A percentile compares a stretch with the other conserved stretches of the same genome.
phyloP scores from a whole-genome alignment of 179 eudicot genomes.

The Beta macrorhiza region DNA sequence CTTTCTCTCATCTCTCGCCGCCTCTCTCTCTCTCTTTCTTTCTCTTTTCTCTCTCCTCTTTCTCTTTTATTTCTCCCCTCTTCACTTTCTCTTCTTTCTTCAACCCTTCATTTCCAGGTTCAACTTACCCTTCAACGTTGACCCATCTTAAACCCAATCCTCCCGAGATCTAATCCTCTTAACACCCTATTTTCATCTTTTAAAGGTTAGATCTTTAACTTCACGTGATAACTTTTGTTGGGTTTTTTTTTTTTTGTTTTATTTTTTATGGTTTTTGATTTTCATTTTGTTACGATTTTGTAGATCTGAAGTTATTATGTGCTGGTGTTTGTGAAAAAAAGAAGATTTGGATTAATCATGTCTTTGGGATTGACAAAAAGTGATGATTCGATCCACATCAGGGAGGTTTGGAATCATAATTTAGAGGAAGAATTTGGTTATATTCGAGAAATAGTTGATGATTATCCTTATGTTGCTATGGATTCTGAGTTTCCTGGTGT shows the following conservation, averaged over 20 bases:
- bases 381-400: conserved; percentile 37
- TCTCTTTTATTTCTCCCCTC: not conserved
- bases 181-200: not conserved
- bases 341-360: not conserved
- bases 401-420: conserved; percentile 45
- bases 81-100: not conserved
- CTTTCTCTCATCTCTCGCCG: conserved; percentile 17
- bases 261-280: not conserved
- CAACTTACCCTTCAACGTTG: conserved; percentile 14
- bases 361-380: conserved; percentile 4
- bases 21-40: conserved; percentile 23
- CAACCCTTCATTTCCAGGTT: not conserved
- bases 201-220: conserved; percentile 31
- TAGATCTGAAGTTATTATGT: conserved; percentile 40
- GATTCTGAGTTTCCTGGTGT: conserved; percentile 53
- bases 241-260: not conserved
- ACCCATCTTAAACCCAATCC: not conserved
- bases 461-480: conserved; percentile 46
- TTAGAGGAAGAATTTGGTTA: conserved; percentile 42
- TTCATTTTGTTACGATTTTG: conserved; percentile 11
- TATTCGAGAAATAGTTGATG: conserved; percentile 40
- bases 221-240: too few species aligned
- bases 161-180: conserved; percentile 24
- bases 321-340: not conserved
- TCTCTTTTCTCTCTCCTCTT: not conserved